phyloP scores from a whole-genome alignment of 805 yeast genomes.

The Teunomyces stri region DNA sequence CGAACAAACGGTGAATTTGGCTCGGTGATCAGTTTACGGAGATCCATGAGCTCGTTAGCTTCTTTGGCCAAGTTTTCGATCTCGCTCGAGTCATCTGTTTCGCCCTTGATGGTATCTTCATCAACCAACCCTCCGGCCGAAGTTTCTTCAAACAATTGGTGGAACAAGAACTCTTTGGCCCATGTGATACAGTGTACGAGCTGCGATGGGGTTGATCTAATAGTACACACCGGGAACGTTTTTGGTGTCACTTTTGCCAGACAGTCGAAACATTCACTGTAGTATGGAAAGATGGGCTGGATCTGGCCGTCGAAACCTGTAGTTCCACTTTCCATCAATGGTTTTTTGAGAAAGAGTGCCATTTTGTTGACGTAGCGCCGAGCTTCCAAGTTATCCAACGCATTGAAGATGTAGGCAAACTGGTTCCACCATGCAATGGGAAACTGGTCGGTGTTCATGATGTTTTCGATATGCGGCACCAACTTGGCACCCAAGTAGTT shows the following conservation, averaged over 20 bases:
- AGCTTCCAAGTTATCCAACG: constrained; percentile 91
- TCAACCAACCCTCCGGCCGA: constrained; percentile 8
- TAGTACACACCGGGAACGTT: constrained; percentile 93
- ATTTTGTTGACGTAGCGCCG: constrained; percentile 84
- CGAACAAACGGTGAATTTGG: constrained; percentile 18
- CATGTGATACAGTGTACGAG: constrained; percentile 96
- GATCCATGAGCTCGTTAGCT: constrained; percentile 56
- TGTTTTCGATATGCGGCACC: constrained; percentile 81
- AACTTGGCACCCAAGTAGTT: constrained; percentile 58
- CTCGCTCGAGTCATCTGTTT: constrained; percentile 64
- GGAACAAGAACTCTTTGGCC: constrained; percentile 90
- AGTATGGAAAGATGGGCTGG: constrained; percentile 81
- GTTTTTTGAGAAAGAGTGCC: constrained; percentile 68
- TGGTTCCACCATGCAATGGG: constrained; percentile 70
- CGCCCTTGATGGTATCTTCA: constrained; percentile 33
- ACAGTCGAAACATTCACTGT: constrained; percentile 93
- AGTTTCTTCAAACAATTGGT: constrained; percentile 68
- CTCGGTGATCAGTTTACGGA: constrained; percentile 19
- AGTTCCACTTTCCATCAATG: constrained; percentile 91
- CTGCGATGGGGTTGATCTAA: constrained; percentile 92
- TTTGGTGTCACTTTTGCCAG: constrained; percentile 83
- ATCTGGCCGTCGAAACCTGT: constrained; percentile 94
- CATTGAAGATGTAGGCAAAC: constrained; percentile 82
- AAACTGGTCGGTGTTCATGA: constrained; percentile 72
- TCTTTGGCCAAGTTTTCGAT: constrained; percentile 64